phyloP scores from a whole-genome alignment of 2,329 filamentous ascomycete species.

The Pyricularia pennisetigena region DNA sequence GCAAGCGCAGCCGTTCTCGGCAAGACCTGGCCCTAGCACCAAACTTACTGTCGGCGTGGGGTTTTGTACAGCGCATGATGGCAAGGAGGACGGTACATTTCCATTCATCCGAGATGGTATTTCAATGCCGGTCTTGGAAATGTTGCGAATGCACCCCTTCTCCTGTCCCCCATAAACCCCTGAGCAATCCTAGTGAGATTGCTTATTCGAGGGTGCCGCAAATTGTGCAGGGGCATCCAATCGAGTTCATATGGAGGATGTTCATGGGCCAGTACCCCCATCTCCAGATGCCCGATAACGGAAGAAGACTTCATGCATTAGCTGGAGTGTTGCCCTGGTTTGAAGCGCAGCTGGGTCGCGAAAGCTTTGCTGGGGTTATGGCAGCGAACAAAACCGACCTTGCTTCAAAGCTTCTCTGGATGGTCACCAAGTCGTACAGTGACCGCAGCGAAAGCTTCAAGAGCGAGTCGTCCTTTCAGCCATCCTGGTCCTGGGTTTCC shows the following conservation, averaged over 20 bases:
- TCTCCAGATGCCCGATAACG: background rate
- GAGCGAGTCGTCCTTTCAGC: background rate
- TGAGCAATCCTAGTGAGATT: background rate
- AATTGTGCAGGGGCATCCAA: background rate
- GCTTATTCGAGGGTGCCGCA: background rate
- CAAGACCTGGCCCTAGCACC: background rate
- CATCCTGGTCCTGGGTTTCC: constrained; percentile 5
- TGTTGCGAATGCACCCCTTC: constrained; percentile 3
- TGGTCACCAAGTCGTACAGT: background rate
- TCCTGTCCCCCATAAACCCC: background rate
- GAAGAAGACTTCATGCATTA: background rate
- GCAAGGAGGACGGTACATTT: constrained; percentile 1
- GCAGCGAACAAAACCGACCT: background rate
- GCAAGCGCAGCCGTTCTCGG: background rate
- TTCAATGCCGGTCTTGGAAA: background rate
- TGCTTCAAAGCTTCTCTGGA: background rate
- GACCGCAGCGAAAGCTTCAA: background rate
- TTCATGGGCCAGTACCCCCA: background rate
- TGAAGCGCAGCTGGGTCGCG: background rate
- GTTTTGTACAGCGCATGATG: constrained; percentile 1
- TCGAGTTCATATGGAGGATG: background rate
- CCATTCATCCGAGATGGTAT: constrained; percentile 2
- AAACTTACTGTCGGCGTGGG: background rate
- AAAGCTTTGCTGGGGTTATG: background rate
- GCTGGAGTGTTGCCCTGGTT: background rate